Percentiles rank a stretch among this genome's conserved stretches.
Evolutionary conservation across 495 filamentous ascomycete species (phyloP).

Genomic region (Neurospora tetraspora): DNA sequence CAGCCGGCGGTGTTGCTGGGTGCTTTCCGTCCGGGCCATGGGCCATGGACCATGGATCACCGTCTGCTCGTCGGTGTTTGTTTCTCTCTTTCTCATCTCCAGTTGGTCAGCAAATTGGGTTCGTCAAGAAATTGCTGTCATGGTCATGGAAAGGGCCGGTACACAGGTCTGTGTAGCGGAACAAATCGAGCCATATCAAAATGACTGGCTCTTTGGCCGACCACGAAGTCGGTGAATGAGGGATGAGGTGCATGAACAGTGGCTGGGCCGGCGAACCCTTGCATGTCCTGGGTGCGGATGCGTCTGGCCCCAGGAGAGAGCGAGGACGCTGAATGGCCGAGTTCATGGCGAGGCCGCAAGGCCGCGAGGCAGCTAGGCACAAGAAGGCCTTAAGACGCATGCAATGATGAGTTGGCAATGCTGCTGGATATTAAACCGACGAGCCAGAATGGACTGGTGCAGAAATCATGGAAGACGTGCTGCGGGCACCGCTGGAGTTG

Average conservation of each 20-base stretch:
- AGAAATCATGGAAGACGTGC: slow-evolving; percentile 5
- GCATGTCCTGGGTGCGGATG: slow-evolving; percentile 19
- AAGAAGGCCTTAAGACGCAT: slow-evolving; percentile 51
- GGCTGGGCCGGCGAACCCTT: slow-evolving; percentile 35
- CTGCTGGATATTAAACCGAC: slow-evolving; percentile 55
- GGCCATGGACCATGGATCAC: neutral
- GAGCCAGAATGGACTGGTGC: slow-evolving; percentile 19
- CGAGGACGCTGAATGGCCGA: slow-evolving; percentile 24
- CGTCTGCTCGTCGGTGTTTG: neutral
- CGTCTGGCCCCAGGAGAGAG: slow-evolving; percentile 30
- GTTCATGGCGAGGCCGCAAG: slow-evolving; percentile 21
- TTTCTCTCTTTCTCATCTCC: neutral
- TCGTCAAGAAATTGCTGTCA: neutral
- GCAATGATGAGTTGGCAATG: slow-evolving; percentile 88
- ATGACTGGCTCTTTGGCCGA: slow-evolving; percentile 43
- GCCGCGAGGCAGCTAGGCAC: slow-evolving; percentile 36
- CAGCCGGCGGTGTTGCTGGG: neutral
- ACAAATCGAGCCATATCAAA: slow-evolving; percentile 11
- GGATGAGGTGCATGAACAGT: slow-evolving; percentile 50
- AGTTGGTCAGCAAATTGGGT: neutral
- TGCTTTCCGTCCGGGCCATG: neutral
- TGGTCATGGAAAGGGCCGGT: neutral
- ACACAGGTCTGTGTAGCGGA: neutral
- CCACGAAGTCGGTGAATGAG: slow-evolving; percentile 49
- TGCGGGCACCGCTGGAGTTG: neutral